These are phyloP conservation scores for Dysphania ambrosioides DNA, from an alignment of 148 eudicot species.

Conservation along the genomic window DNA sequence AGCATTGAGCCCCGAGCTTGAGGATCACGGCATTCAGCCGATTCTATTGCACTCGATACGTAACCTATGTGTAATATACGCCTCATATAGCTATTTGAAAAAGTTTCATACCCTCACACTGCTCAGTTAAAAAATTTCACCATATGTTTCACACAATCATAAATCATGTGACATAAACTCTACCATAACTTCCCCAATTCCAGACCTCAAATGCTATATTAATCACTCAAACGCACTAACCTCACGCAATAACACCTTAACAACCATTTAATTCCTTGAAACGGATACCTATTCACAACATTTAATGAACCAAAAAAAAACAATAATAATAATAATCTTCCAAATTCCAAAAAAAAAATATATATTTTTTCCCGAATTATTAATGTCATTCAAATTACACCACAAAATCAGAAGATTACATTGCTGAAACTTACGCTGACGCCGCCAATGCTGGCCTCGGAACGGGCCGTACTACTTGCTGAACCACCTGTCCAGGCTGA, in stretches of 20 bases:
- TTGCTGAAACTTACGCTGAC: conserved; percentile 20
- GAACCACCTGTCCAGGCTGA: too few relatives aligned
- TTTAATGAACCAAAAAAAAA: background rate
- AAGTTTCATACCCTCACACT: too few relatives aligned
- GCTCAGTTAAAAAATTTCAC: background rate
- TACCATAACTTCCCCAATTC: too few relatives aligned
- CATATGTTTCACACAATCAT: too few relatives aligned
- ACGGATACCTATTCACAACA: conserved; percentile 7
- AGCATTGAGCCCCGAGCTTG: background rate
- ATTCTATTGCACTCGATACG: too few relatives aligned
- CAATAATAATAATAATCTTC: too few relatives aligned
- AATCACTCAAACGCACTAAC: background rate
- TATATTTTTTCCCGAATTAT: too few relatives aligned
- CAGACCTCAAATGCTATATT: background rate
- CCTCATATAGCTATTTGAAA: too few relatives aligned
- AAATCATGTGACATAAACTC: too few relatives aligned
- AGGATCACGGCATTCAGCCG: background rate
- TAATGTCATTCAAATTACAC: background rate
- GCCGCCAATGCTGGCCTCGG: conserved; percentile 21
- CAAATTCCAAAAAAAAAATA: background rate
- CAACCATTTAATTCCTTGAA: conserved; percentile 6
- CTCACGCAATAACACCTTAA: background rate
- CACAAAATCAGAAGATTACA: background rate
- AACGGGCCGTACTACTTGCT: conserved; percentile 11
- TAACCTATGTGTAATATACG: too few relatives aligned